Evolutionary conservation across 108 stramenopile species (phyloP), one percentile per base, ranked within the genome.

Genomic region (Heterococcus sp.): DNA sequence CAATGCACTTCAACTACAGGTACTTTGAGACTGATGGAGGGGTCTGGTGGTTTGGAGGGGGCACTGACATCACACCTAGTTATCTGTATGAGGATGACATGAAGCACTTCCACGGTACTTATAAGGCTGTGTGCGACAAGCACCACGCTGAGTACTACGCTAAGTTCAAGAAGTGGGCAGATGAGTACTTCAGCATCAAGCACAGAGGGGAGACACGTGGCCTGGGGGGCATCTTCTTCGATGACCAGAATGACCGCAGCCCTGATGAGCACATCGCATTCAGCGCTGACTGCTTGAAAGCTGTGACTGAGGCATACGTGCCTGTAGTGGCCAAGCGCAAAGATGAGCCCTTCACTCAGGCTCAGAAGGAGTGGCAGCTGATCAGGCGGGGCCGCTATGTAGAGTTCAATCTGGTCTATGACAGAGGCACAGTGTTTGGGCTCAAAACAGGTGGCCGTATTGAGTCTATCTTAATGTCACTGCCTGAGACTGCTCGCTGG

Each of bases 31-130:
- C 97, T 11, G 95, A 95, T 76, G 94, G 94, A 65, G 95, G 95
- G n/a, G 94, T 93, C 2, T 99, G 98, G 98, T 99, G 98, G 98
- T 99, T 97, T 78, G 98, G 98, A 27, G 98, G 98, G 28, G 98
- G 98, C 38, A 95, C 96, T 33, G 98, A 99, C 89, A 96, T 99
- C 76, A 99, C 98, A n/a, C 98, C 98, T 3, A 83, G 88, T 76
- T 99, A 97, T 86, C 84, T 99, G 63, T 81, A 95, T 69, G 91
- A 91, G 78, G 96, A 95, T 32, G 98, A 99, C 80, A 96, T 97
- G 92, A 90, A 85, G 72, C 96, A 99, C 75, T 99, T 99, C 85
- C 98, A 99, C 91, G 93, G 95, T 72, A 94, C 94, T 0, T 95
- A 95, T 90, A 97, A 97, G 93, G 90, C 92, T 75, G 91, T 96